Percentiles rank a stretch among this genome's conserved stretches.
These are phyloP conservation scores for Pugionium cornutum DNA, from an alignment of 345 rosid genomes.

Conservation along the genomic window DNA sequence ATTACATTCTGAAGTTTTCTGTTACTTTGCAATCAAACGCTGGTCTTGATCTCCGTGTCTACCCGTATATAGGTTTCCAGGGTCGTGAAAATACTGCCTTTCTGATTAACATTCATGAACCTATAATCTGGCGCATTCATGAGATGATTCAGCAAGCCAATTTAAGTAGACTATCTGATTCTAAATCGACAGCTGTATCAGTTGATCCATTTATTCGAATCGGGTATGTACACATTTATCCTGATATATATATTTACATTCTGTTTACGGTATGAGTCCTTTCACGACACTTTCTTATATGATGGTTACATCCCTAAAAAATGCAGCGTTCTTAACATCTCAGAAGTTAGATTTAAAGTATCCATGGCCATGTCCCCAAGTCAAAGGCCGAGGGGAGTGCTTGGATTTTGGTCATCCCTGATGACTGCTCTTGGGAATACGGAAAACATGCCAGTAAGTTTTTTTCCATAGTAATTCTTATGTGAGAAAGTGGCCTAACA, in stretches of 20 bases:
- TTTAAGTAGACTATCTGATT: constrained; percentile 62
- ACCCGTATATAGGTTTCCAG: constrained; percentile 90
- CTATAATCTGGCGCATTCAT: constrained; percentile 97
- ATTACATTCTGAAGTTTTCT: constrained; percentile 73
- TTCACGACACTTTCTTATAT: constrained; percentile 7
- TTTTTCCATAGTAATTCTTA: constrained; percentile 23
- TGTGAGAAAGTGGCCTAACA: constrained; percentile 2
- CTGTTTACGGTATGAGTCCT: constrained; percentile 6
- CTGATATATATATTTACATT: background rate
- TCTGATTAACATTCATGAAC: constrained; percentile 90
- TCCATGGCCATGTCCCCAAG: constrained; percentile 97
- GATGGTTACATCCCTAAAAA: constrained; percentile 33
- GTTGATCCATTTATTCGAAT: constrained; percentile 96
- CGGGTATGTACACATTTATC: constrained; percentile 51
- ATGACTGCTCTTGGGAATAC: constrained; percentile 99
- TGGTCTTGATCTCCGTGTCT: constrained; percentile 72
- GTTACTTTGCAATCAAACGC: constrained; percentile 81
- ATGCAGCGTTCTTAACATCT: constrained; percentile 77
- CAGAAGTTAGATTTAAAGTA: constrained; percentile 88
- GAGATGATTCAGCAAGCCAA: constrained; percentile 94
- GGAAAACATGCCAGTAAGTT: constrained; percentile 93
- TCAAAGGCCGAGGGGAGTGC: constrained; percentile 95
- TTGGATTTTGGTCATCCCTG: constrained; percentile 96
- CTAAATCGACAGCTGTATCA: constrained; percentile 77
- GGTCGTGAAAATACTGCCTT: constrained; percentile 87